Base-by-base conservation (phyloP, 495 filamentous ascomycete genomes). In the Penicillium alfredii region DNA sequence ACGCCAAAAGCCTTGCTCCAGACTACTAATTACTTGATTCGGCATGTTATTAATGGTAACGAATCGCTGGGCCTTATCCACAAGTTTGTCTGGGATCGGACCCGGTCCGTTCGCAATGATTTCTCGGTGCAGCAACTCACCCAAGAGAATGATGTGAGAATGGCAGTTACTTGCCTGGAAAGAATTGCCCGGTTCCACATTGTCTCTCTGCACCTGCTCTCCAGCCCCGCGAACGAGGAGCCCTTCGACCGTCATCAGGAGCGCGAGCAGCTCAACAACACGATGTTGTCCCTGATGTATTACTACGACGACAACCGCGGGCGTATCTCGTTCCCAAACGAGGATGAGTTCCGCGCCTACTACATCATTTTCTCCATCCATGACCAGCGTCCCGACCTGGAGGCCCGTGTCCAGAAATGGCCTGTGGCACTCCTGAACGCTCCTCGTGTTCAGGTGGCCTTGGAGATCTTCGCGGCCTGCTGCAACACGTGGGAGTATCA, bases 81-180 rank as follows among this genome's bases (percentile, higher is more conserved):
- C 55, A 81, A 82, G 49, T 97, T 92, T 43, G 74, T 97, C 11
- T 95, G 93, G 86, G 90, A 97, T 58, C 77, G 93, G 13, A 94
- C 90, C 13, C 71, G 93, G 38, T 87, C 85, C 5, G 82, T 99
- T 39, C 78, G 93, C 18, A 90, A 92, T 44, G 93, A 99, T 55
- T 93, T 96, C 47, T 89, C 88, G 1, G 86, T 94, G 33, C 88
- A 95, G 48, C 80, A 85, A 46, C 68, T 88, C 20, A 79, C 78
- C 0, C 75, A 79, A 6, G 72, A 81, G 30, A 69, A 77, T 23
- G 69, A 81, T 42, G 74, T 88, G n/a, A 68, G 74, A 20, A 71
- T 71, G 8, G 76, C 78, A 3, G 77, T 95, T 1, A 80, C 82
- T 23, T 93, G 87, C 51, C 81, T 93, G 24, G 92, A 97, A 59